phyloP scores from a whole-genome alignment of 1,284 basidiomycete genomes.

The Entoloma clypeatum region DNA sequence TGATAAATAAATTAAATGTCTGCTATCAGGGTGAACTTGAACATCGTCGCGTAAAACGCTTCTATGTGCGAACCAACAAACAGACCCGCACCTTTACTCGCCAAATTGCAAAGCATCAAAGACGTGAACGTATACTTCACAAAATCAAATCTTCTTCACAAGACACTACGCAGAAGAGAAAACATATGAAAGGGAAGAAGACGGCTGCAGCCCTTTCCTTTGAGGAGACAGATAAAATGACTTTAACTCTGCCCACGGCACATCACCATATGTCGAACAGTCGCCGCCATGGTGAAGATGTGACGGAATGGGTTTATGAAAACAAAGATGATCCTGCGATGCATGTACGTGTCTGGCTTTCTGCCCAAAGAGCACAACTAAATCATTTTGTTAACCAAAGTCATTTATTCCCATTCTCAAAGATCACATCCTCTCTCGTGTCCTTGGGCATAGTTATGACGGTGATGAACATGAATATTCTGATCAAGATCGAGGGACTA shows the following conservation, averaged over 20 bases:
- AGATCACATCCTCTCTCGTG: conserved; percentile 9
- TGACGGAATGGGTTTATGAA: conserved; percentile 14
- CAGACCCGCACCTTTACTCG: conserved; percentile 14
- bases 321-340: conserved; percentile 20
- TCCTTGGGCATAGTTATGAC: conserved; percentile 1
- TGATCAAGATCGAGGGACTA: not conserved
- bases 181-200: not conserved
- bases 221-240: conserved; percentile 17
- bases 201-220: conserved; percentile 12
- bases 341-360: conserved; percentile 14
- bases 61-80: conserved; percentile 31
- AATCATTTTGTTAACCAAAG: too few species aligned
- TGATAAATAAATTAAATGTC: not conserved
- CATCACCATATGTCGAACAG: conserved; percentile 22
- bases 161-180: conserved; percentile 6
- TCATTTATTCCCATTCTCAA: too few species aligned
- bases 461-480: conserved; percentile 3
- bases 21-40: conserved; percentile 30
- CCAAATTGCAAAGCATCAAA: conserved; percentile 26
- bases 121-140: conserved; percentile 11
- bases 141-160: conserved; percentile 3
- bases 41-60: conserved; percentile 29
- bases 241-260: conserved; percentile 8
- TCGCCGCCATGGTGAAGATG: conserved; percentile 13
- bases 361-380: too few species aligned